These are phyloP conservation scores for Paracamarosporium sp. DNA, from an alignment of 2,329 filamentous ascomycete species.

Conservation along the genomic window DNA sequence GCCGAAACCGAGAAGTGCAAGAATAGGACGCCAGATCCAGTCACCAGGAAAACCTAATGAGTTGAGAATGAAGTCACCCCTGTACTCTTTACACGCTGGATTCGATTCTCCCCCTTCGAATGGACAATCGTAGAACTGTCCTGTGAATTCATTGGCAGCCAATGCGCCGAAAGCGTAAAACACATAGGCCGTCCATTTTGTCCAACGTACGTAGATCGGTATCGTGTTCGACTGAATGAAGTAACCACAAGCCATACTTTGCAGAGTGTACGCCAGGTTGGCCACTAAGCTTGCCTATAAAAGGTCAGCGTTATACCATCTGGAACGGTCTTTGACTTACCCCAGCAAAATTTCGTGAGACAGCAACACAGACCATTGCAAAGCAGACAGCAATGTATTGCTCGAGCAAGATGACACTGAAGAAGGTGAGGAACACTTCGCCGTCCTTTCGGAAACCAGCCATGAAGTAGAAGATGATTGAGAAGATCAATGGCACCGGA, in stretches of 20 bases:
- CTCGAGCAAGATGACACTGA: conserved; percentile 70
- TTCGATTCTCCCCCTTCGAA: conserved; percentile 66
- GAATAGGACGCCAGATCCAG: conserved; percentile 72
- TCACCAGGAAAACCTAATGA: conserved; percentile 71
- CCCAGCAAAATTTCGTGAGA: conserved; percentile 71
- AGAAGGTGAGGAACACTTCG: conserved; percentile 74
- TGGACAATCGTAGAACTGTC: conserved; percentile 76
- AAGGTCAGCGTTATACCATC: conserved; percentile 5
- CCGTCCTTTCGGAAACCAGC: conserved; percentile 71
- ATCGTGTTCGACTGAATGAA: conserved; percentile 78
- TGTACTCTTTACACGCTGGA: conserved; percentile 72
- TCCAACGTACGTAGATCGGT: conserved; percentile 78
- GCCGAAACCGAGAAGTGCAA: conserved; percentile 67
- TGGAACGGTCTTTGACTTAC: conserved; percentile 59
- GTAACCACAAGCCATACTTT: conserved; percentile 77
- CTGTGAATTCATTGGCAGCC: conserved; percentile 74
- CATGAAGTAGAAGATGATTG: conserved; percentile 79
- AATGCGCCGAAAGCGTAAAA: conserved; percentile 72
- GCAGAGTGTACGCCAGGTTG: conserved; percentile 75
- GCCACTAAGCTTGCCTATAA: conserved; percentile 69
- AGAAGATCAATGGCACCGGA: conserved; percentile 74
- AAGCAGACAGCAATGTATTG: conserved; percentile 78
- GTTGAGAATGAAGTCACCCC: conserved; percentile 71
- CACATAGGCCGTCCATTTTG: conserved; percentile 71
- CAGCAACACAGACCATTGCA: conserved; percentile 70